Evolutionary conservation across 768 basidiomycete species (phyloP).

Genomic region (Boletus sp.): DNA sequence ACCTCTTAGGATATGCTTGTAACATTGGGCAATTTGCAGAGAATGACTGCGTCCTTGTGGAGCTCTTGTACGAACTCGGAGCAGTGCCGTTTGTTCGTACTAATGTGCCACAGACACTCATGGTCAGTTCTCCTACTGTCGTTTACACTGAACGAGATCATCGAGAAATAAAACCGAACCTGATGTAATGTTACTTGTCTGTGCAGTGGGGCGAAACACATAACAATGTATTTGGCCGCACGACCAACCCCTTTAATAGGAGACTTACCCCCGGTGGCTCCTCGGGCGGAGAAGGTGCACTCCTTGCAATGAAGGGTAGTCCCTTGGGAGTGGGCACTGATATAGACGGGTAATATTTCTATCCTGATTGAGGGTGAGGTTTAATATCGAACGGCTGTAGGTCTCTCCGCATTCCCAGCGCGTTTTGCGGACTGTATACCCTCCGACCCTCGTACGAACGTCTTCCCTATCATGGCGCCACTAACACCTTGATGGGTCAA

Average conservation of each 20-base stretch:
- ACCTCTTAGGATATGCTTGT: conserved; percentile 45
- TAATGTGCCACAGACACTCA: conserved; percentile 74
- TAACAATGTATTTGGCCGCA: conserved; percentile 80
- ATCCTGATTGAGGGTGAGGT: neutral
- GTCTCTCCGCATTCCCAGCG: conserved; percentile 71
- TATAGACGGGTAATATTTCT: conserved; percentile 59
- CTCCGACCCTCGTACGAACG: conserved; percentile 71
- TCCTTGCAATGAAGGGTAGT: conserved; percentile 52
- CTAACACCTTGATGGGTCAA: conserved; percentile 69
- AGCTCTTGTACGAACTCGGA: conserved; percentile 62
- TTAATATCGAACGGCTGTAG: conserved; percentile 31
- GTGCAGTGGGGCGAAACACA: conserved; percentile 73
- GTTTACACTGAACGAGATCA: neutral
- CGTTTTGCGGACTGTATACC: conserved; percentile 70
- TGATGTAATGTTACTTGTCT: neutral
- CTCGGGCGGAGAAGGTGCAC: conserved; percentile 84
- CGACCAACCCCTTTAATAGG: conserved; percentile 73
- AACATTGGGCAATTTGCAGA: conserved; percentile 55
- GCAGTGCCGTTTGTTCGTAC: conserved; percentile 75
- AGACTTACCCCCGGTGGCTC: conserved; percentile 77
- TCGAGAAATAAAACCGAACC: neutral
- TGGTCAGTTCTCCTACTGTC: conserved; percentile 42
- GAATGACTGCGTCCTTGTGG: conserved; percentile 62
- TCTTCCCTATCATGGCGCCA: conserved; percentile 65
- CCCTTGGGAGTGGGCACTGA: conserved; percentile 76